phyloP scores from a whole-genome alignment of 2,329 filamentous ascomycete species.

The Monosporascus ibericus region DNA sequence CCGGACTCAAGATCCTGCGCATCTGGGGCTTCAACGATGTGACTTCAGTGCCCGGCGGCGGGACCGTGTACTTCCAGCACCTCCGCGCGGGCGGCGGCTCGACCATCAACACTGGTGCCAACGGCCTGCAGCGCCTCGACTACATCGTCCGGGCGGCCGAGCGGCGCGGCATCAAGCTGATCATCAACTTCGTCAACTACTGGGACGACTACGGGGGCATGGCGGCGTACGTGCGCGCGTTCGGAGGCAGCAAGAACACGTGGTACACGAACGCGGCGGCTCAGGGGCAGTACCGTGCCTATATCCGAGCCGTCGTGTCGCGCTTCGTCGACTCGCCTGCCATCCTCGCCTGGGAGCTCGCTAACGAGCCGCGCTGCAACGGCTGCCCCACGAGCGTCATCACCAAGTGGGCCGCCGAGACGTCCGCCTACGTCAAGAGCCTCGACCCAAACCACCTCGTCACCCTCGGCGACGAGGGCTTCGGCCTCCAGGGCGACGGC shows the following conservation, averaged over 20 bases:
- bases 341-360: slow-evolving; percentile 50
- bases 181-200: slow-evolving; percentile 63
- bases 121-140: slow-evolving; percentile 60
- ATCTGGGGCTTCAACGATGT: slow-evolving; percentile 61
- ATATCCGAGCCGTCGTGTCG: slow-evolving; percentile 42
- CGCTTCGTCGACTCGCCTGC: slow-evolving; percentile 41
- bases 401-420: slow-evolving; percentile 51
- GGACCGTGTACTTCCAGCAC: slow-evolving; percentile 46
- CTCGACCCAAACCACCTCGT: slow-evolving; percentile 59
- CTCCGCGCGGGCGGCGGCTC: slow-evolving; percentile 41
- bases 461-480: slow-evolving; percentile 53
- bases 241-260: slow-evolving; percentile 44
- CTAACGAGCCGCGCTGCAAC: slow-evolving; percentile 52
- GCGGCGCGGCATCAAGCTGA: slow-evolving; percentile 53
- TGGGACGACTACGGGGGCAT: slow-evolving; percentile 66
- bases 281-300: slow-evolving; percentile 49
- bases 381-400: slow-evolving; percentile 50
- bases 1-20: slow-evolving; percentile 52
- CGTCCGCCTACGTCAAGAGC: slow-evolving; percentile 57
- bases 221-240: slow-evolving; percentile 51
- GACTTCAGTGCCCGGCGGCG: slow-evolving; percentile 29
- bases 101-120: slow-evolving; percentile 56
- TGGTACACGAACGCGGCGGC: slow-evolving; percentile 52
- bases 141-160: slow-evolving; percentile 57
- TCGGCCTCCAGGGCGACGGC: slow-evolving; percentile 41